These are phyloP conservation scores for Aechmea fasciata DNA, from an alignment of 176 grass and related monocot genomes.

Conservation along the genomic window DNA sequence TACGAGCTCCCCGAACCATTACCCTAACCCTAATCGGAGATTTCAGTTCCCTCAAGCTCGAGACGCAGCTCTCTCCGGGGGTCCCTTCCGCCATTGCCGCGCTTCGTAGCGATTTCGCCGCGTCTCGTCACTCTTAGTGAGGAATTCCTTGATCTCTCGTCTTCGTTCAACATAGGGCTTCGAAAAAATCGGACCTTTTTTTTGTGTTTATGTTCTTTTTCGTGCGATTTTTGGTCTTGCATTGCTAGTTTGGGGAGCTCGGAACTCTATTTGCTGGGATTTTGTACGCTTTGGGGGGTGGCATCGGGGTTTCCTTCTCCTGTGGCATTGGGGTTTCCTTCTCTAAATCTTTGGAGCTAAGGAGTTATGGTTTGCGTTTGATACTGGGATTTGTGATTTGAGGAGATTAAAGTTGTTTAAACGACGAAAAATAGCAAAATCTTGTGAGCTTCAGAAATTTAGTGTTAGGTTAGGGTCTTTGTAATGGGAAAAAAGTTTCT, in stretches of 20 bases:
- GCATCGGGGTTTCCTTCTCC: background rate
- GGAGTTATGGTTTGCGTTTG: background rate
- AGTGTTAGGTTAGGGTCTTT: background rate
- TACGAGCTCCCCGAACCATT: background rate
- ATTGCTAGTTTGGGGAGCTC: background rate
- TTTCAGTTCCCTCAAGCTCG: background rate
- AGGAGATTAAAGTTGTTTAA: background rate
- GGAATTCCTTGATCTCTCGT: background rate
- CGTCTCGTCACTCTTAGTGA: no score
- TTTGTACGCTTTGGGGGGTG: background rate
- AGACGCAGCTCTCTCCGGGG: background rate
- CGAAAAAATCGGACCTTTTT: background rate
- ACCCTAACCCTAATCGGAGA: background rate
- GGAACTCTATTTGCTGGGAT: background rate
- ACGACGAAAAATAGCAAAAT: background rate
- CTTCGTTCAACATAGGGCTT: background rate
- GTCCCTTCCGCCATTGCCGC: background rate
- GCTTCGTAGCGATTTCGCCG: background rate
- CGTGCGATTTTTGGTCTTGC: background rate
- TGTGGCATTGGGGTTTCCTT: background rate
- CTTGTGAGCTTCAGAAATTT: background rate
- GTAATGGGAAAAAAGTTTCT: no score
- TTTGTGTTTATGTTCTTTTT: background rate
- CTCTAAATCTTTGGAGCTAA: background rate
- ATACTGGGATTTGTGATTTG: background rate